Evolutionary conservation across 495 filamentous ascomycete genomes (phyloP).

Genomic region (Hyaloscypha hepaticicola): DNA sequence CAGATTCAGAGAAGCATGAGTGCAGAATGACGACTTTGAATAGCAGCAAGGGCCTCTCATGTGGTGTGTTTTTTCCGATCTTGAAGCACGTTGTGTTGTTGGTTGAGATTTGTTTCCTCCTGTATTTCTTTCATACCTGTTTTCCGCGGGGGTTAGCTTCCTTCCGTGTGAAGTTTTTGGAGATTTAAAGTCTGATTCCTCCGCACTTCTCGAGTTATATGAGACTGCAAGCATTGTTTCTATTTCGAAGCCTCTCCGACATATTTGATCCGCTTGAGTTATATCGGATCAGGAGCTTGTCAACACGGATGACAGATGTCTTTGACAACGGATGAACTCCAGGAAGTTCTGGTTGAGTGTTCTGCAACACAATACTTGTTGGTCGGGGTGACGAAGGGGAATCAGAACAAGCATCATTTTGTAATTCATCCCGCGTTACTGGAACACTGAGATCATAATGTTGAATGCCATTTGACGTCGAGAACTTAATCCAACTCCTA

Average conservation of each 20-base stretch:
- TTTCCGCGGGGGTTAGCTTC: constrained; percentile 8
- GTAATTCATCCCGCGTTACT: neutral
- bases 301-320: neutral
- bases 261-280: neutral
- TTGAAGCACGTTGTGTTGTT: neutral
- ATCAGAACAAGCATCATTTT: neutral
- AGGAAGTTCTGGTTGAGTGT: neutral
- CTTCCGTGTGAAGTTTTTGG: constrained; percentile 2
- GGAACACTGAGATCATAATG: neutral
- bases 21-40: constrained; percentile 18
- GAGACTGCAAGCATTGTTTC: constrained; percentile 5
- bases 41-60: constrained; percentile 8
- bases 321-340: neutral
- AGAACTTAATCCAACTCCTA: neutral
- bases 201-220: constrained; percentile 5
- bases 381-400: neutral
- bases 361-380: neutral
- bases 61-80: constrained; percentile 17
- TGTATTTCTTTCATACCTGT: constrained; percentile 6
- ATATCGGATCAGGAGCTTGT: neutral
- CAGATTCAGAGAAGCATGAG: constrained; percentile 13
- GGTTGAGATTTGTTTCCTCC: neutral
- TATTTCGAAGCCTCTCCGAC: constrained; percentile 9
- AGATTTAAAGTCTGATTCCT: constrained; percentile 6
- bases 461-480: neutral